Conservation (phyloP, 106 monocot genomes). For the Apostasia ramifera region DNA sequence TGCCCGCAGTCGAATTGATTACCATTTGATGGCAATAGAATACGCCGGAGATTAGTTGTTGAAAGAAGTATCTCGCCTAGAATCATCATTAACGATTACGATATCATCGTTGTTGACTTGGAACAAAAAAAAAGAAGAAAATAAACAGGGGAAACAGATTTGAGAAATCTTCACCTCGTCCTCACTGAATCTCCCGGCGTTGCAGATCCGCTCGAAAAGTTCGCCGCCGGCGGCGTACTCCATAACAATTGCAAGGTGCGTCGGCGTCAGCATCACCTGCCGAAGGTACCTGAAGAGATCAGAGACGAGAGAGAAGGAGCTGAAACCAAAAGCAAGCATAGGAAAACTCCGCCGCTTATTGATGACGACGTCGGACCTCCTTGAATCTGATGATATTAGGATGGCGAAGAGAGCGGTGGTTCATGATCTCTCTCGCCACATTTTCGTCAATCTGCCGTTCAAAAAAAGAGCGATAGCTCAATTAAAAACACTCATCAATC, state of each 20-base stretch:
- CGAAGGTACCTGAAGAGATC: too few relatives aligned
- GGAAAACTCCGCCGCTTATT: not conserved
- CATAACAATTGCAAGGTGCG: constrained; percentile 69
- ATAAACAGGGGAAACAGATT: not conserved
- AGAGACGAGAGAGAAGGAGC: too few relatives aligned
- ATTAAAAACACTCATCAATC: not conserved
- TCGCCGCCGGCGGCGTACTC: constrained; percentile 74
- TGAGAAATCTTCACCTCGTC: constrained; percentile 25
- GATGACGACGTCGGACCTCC: constrained; percentile 18
- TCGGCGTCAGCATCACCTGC: constrained; percentile 60
- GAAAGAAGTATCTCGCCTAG: constrained; percentile 37
- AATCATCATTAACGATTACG: not conserved
- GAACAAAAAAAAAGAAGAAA: not conserved
- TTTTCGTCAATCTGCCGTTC: constrained; percentile 39
- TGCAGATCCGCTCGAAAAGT: constrained; percentile 69
- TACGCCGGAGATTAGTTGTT: constrained; percentile 30
- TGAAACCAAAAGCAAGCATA: too few relatives aligned
- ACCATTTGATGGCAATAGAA: constrained; percentile 50
- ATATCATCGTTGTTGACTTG: too few relatives aligned
- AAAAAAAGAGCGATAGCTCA: not conserved
- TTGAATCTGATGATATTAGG: constrained; percentile 28
- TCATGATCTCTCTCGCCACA: constrained; percentile 64
- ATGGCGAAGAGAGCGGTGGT: constrained; percentile 49
- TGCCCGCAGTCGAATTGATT: not conserved
- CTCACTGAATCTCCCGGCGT: constrained; percentile 51